Percentiles rank a stretch among this genome's conserved stretches.
Conservation (phyloP, 2,329 filamentous ascomycete genomes). For the Pseudogymnoascus sp. region DNA sequence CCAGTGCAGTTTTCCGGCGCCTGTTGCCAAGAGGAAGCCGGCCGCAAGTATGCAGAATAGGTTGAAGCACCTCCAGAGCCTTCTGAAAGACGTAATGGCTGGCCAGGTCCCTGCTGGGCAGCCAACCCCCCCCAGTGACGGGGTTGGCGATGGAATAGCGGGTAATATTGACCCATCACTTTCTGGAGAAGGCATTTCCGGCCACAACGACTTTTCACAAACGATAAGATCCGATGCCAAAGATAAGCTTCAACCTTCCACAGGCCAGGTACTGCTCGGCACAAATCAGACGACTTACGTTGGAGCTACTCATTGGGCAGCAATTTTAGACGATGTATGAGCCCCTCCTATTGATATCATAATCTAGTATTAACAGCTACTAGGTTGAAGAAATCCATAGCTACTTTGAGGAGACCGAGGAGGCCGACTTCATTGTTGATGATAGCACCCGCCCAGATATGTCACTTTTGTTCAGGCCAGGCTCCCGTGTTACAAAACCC, state of each 20-base stretch:
- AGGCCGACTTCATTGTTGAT: constrained; percentile 18
- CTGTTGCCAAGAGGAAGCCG: constrained; percentile 34
- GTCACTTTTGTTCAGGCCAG: constrained; percentile 32
- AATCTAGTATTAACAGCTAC: not conserved
- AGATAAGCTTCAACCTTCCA: constrained; percentile 12
- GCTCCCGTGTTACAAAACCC: constrained; percentile 33
- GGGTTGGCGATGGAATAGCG: not conserved
- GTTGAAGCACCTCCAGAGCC: constrained; percentile 48
- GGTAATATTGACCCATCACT: not conserved
- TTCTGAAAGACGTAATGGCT: constrained; percentile 50
- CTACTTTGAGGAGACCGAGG: constrained; percentile 42
- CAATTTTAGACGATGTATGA: constrained; percentile 52
- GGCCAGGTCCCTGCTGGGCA: constrained; percentile 11
- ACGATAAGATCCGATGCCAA: constrained; percentile 14
- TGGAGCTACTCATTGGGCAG: constrained; percentile 53
- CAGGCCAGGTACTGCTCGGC: constrained; percentile 39
- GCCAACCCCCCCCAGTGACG: not conserved
- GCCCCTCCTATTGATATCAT: not conserved
- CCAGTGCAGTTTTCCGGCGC: constrained; percentile 43
- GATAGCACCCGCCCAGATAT: constrained; percentile 31
- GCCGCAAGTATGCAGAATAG: constrained; percentile 46
- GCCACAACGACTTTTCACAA: not conserved
- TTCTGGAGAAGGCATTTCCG: not conserved
- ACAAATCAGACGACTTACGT: constrained; percentile 44
- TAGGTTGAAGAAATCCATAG: constrained; percentile 53